phyloP scores from a whole-genome alignment of 75 land plant species.

The Selaginella moellendorffii region DNA sequence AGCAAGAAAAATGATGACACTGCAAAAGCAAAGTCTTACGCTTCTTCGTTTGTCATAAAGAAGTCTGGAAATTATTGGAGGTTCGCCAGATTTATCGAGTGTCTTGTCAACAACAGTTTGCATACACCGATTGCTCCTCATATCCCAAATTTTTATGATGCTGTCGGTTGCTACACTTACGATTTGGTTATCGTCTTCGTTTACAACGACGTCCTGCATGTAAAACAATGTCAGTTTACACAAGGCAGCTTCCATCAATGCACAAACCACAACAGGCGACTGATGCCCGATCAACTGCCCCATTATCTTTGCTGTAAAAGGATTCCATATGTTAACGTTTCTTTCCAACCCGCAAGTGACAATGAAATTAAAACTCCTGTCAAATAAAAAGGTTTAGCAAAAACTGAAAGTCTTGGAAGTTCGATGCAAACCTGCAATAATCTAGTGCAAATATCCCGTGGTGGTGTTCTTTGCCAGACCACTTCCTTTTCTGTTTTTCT shows the following conservation, averaged over 20 bases:
- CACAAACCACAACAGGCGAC: conserved; percentile 24
- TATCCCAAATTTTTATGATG: conserved; percentile 28
- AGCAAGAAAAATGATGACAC: background rate
- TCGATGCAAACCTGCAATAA: conserved; percentile 24
- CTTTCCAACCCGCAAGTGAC: conserved; percentile 31
- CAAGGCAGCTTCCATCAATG: background rate
- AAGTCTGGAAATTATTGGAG: conserved; percentile 16
- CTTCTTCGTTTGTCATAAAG: conserved; percentile 17
- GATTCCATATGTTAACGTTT: conserved; percentile 31
- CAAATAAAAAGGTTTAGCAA: too few species aligned
- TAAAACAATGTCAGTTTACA: background rate
- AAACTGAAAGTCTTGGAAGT: too few species aligned
- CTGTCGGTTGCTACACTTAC: conserved; percentile 25
- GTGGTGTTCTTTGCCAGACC: conserved; percentile 25
- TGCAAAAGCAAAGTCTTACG: too few species aligned
- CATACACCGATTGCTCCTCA: conserved; percentile 24
- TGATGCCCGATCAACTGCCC: conserved; percentile 24
- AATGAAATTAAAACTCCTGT: conserved; percentile 25
- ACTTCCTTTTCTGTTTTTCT: conserved; percentile 21
- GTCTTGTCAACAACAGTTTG: conserved; percentile 25
- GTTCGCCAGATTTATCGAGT: conserved; percentile 9
- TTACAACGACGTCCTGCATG: conserved; percentile 26
- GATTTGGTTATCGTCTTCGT: conserved; percentile 24
- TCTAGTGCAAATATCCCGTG: conserved; percentile 25
- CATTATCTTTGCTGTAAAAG: conserved; percentile 29